Evolutionary conservation across 345 rosid genomes (phyloP), one percentile per base, ranked within the genome.

Genomic region (Isatis tinctoria): DNA sequence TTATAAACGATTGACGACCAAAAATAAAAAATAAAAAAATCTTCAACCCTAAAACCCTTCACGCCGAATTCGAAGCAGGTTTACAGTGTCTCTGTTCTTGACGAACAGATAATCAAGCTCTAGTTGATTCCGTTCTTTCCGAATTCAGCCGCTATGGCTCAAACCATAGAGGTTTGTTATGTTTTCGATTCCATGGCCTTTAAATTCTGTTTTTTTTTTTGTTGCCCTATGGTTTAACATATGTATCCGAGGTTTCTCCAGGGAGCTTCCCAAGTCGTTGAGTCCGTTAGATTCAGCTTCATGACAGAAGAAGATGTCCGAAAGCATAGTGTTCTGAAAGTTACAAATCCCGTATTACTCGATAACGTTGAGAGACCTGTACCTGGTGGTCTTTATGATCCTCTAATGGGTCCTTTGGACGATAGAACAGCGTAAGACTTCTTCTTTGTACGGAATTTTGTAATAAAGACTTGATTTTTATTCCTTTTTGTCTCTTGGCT

Each of bases 301-400:
- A 78, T 86, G 82, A 82, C 85, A 6, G 75, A 80, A 10, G 69
- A 83, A 69, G 93, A 85, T 83, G 87, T 88, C 41, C 81, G 75
- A 33, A 74, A 78, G 47, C 86, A 80, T 40, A 88, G 89, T 69
- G 69, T 83, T 59, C 67, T 83, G 8, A 81, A 79, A 80, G 71
- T 86, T 45, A 83, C 85, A 7, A 83, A 51, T 33, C 75, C 86
- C 0, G 17, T 72, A 6, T 74, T 86, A 69, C 81, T 83, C 52
- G 86, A 85, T 62, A 47, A 45, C 52, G 60, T 83, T 60, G 85
- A 53, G 5, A 68, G 63, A 58, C 93, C 90, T 51, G 61, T 75
- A 2, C 76, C 85, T 66, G 84, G 85, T 30, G 93, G 93, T 37
- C 83, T 88, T 32, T 86, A 86, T 68, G 93, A 88, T 69, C 89